Evolutionary conservation across 2,329 filamentous ascomycete genomes (phyloP).

Genomic region (Pseudogymnoascus sp.): DNA sequence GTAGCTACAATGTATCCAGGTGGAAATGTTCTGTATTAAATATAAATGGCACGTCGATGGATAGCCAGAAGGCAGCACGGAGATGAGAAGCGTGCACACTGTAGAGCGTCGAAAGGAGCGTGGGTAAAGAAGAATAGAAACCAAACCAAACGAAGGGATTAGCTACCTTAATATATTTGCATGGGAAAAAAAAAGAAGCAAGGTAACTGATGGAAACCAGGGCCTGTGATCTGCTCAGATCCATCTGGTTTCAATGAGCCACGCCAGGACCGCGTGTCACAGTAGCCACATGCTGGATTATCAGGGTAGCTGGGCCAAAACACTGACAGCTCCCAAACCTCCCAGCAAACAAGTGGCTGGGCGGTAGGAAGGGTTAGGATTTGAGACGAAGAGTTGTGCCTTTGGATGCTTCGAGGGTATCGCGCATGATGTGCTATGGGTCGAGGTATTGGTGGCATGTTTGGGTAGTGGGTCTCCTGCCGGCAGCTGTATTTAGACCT

Average conservation of each 20-base stretch:
- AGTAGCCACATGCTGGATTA: constrained; percentile 1
- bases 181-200: neutral
- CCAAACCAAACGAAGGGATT: neutral
- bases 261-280: neutral
- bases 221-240: constrained; percentile 1
- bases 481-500: neutral
- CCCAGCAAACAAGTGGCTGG: neutral
- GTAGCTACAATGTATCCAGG: neutral
- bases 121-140: neutral
- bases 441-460: constrained; percentile 1
- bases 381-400: neutral
- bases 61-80: neutral
- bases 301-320: neutral
- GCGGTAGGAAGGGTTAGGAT: neutral
- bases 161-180: neutral
- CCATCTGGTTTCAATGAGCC: constrained; percentile 4
- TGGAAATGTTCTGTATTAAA: neutral
- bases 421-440: neutral
- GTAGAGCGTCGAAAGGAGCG: neutral
- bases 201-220: neutral
- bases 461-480: neutral
- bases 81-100: neutral
- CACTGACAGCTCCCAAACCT: neutral
- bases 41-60: neutral
- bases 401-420: neutral